phyloP scores from a whole-genome alignment of 148 eudicot genomes.

The Spergularia marina region DNA sequence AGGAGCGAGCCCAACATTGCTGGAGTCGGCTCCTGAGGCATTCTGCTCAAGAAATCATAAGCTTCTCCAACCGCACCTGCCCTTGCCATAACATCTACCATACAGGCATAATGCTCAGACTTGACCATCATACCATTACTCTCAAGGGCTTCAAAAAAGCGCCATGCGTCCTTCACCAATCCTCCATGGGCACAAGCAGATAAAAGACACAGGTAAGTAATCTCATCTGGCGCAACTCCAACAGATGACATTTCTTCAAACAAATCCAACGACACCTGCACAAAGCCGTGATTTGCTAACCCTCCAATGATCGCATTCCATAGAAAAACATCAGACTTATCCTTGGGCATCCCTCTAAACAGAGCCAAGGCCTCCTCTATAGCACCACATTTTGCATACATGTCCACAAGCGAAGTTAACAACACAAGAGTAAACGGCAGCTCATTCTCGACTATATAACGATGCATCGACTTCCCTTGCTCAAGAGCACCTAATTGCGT shows the following conservation, averaged over 20 bases:
- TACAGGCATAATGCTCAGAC: slow-evolving; percentile 78
- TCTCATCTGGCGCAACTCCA: slow-evolving; percentile 61
- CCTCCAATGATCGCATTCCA: slow-evolving; percentile 94
- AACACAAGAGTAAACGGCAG: slow-evolving; percentile 55
- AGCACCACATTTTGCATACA: slow-evolving; percentile 95
- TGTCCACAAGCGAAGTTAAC: slow-evolving; percentile 74
- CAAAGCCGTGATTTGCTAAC: slow-evolving; percentile 75
- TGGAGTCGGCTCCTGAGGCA: slow-evolving; percentile 65
- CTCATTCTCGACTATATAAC: slow-evolving; percentile 45
- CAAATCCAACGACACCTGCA: slow-evolving; percentile 49
- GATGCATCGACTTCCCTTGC: slow-evolving; percentile 62
- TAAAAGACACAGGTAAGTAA: slow-evolving; percentile 70
- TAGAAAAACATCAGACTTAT: slow-evolving; percentile 58
- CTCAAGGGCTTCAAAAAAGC: slow-evolving; percentile 45
- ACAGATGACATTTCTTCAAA: slow-evolving; percentile 52
- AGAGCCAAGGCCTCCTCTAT: slow-evolving; percentile 58
- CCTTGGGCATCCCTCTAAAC: slow-evolving; percentile 47
- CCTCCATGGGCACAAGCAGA: slow-evolving; percentile 90
- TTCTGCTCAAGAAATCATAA: slow-evolving; percentile 47
- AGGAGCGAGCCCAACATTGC: slow-evolving; percentile 77
- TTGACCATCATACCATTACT: slow-evolving; percentile 52
- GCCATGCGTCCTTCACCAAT: slow-evolving; percentile 71
- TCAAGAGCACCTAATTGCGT: slow-evolving; percentile 86
- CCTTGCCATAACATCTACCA: slow-evolving; percentile 82
- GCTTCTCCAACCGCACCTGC: slow-evolving; percentile 71